phyloP scores from a whole-genome alignment of 2,329 filamentous ascomycete species.

The Pezicula rhizophila region DNA sequence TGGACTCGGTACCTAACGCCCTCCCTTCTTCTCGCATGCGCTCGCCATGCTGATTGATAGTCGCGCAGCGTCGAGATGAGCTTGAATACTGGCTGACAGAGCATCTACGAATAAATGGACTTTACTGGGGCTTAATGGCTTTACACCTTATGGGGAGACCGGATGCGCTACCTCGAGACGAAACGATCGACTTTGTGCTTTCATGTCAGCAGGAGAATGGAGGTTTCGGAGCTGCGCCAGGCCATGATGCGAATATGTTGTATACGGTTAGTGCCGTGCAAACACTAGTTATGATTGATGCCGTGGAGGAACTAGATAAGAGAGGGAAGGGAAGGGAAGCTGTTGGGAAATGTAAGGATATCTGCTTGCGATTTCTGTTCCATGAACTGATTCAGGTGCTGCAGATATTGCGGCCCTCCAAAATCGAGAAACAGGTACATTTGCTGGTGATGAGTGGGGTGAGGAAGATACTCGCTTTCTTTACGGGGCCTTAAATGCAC shows the following conservation, averaged over 20 bases:
- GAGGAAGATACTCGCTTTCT: slow-evolving; percentile 94
- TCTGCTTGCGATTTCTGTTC: slow-evolving; percentile 6
- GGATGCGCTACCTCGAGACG: slow-evolving; percentile 71
- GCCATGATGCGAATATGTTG: slow-evolving; percentile 92
- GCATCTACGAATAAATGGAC: slow-evolving; percentile 87
- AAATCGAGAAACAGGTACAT: slow-evolving; percentile 74
- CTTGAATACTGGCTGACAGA: slow-evolving; percentile 98
- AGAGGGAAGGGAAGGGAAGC: slow-evolving; percentile 63
- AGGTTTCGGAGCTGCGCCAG: slow-evolving; percentile 88
- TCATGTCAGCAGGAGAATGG: slow-evolving; percentile 87
- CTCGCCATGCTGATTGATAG: slow-evolving; percentile 23
- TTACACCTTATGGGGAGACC: slow-evolving; percentile 79
- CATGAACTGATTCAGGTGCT: slow-evolving; percentile 10
- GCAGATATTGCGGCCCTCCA: slow-evolving; percentile 76
- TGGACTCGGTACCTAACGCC: slow-evolving; percentile 66
- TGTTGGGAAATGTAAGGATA: slow-evolving; percentile 72
- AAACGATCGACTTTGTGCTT: slow-evolving; percentile 87
- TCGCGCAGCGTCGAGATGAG: slow-evolving; percentile 72
- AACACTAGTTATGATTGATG: slow-evolving; percentile 81
- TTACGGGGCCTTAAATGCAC: slow-evolving; percentile 81
- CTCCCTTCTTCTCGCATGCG: slow-evolving; percentile 12
- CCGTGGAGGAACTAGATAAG: slow-evolving; percentile 73
- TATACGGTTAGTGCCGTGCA: slow-evolving; percentile 95
- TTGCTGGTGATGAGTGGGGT: slow-evolving; percentile 93
- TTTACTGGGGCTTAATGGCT: slow-evolving; percentile 93